Conservation (phyloP, 2,329 filamentous ascomycete genomes). For the Fusarium equiseti region DNA sequence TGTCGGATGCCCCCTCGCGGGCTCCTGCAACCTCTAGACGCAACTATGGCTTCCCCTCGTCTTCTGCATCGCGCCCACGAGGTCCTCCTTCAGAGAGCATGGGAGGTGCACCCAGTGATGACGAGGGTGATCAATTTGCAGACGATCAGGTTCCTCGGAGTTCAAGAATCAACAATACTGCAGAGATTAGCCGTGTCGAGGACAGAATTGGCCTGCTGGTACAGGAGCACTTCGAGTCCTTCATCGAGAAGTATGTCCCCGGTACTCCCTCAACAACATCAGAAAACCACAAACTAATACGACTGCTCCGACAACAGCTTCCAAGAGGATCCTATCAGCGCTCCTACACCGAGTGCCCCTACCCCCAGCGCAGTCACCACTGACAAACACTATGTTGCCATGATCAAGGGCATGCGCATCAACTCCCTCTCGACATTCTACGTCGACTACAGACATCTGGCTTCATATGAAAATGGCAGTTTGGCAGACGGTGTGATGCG, state of each 20-base stretch:
- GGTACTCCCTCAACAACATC: background rate
- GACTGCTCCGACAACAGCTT: slow-evolving; percentile 60
- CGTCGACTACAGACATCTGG: slow-evolving; percentile 87
- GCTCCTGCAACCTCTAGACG: slow-evolving; percentile 58
- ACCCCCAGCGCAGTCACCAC: slow-evolving; percentile 78
- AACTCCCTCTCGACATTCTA: slow-evolving; percentile 87
- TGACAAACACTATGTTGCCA: slow-evolving; percentile 86
- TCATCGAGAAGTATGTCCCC: slow-evolving; percentile 76
- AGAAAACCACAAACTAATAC: background rate
- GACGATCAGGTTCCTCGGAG: slow-evolving; percentile 72
- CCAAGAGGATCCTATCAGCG: slow-evolving; percentile 71
- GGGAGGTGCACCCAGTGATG: slow-evolving; percentile 70
- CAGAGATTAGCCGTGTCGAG: slow-evolving; percentile 76
- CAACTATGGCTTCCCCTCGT: slow-evolving; percentile 60
- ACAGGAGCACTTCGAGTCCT: slow-evolving; percentile 81
- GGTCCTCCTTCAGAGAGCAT: slow-evolving; percentile 73
- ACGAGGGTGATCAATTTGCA: slow-evolving; percentile 71
- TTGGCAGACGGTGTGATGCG: slow-evolving; percentile 87
- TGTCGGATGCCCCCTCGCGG: slow-evolving; percentile 67
- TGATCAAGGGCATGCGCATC: slow-evolving; percentile 81
- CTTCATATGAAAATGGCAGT: slow-evolving; percentile 80
- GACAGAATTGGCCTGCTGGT: slow-evolving; percentile 81
- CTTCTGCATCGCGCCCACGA: slow-evolving; percentile 65
- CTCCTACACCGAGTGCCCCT: slow-evolving; percentile 67
- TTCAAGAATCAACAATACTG: slow-evolving; percentile 60